A percentile compares a stretch with the other conserved stretches of the same genome.
phyloP scores from a whole-genome alignment of 805 yeast genomes.

The Kuraishia borneana region DNA sequence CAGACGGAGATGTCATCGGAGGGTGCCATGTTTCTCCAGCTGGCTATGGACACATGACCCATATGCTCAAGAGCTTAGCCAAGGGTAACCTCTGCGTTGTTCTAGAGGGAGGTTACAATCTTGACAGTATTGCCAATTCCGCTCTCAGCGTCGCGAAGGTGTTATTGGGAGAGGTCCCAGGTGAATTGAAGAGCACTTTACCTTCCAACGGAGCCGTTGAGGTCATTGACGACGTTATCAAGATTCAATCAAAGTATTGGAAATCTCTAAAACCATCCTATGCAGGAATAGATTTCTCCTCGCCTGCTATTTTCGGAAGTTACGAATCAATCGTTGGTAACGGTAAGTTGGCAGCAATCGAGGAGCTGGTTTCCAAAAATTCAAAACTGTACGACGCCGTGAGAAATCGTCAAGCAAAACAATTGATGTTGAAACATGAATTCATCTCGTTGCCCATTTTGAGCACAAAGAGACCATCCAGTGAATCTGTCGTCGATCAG shows the following conservation, averaged over 20 bases:
- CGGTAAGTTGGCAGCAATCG: constrained; percentile 25
- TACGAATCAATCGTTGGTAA: constrained; percentile 25
- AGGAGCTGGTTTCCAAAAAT: constrained; percentile 26
- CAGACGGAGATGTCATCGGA: constrained; percentile 95
- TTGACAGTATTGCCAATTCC: constrained; percentile 81
- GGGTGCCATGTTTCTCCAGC: constrained; percentile 94
- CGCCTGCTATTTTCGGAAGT: constrained; percentile 18
- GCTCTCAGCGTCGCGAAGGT: constrained; percentile 91
- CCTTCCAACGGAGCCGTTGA: constrained; percentile 74
- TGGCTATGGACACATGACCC: constrained; percentile 95
- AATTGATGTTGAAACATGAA: constrained; percentile 38
- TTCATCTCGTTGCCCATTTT: constrained; percentile 64
- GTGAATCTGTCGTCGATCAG: constrained; percentile 47
- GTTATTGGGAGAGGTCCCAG: constrained; percentile 92
- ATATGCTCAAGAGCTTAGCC: constrained; percentile 77
- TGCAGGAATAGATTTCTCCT: constrained; percentile 19
- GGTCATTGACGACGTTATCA: constrained; percentile 71
- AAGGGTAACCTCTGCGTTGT: constrained; percentile 82
- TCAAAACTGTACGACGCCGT: constrained; percentile 60
- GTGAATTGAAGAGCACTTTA: constrained; percentile 46
- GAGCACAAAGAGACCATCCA: constrained; percentile 25
- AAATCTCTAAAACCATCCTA: constrained; percentile 66
- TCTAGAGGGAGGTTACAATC: constrained; percentile 93
- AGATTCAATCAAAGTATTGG: constrained; percentile 82
- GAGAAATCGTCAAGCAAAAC: constrained; percentile 55